Conservation (phyloP, 2,329 filamentous ascomycete species). For the Paecilomyces niveus region DNA sequence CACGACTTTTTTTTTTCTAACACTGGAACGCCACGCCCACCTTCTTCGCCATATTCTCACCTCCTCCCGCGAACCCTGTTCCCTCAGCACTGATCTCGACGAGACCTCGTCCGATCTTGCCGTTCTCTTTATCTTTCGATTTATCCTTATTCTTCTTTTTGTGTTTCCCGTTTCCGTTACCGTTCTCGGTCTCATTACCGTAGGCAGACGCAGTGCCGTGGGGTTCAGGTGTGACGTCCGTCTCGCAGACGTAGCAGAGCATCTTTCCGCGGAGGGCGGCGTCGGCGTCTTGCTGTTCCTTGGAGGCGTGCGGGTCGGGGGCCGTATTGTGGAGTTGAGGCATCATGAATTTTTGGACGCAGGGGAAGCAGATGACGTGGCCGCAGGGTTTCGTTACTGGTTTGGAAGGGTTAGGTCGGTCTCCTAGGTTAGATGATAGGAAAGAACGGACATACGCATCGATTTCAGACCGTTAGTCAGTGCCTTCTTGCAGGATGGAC, state of each 20-base stretch:
- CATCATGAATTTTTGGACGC: slow-evolving; percentile 75
- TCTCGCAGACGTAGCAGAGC: slow-evolving; percentile 81
- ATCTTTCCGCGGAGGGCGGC: slow-evolving; percentile 34
- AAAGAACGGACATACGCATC: slow-evolving; percentile 42
- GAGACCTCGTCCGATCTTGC: slow-evolving; percentile 61
- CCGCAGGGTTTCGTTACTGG: slow-evolving; percentile 78
- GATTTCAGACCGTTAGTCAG: slow-evolving; percentile 78
- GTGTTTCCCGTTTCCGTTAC: slow-evolving; percentile 14
- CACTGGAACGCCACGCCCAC: slow-evolving; percentile 76
- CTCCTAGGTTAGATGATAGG: neutral
- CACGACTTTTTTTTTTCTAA: slow-evolving; percentile 33
- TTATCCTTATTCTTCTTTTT: slow-evolving; percentile 29
- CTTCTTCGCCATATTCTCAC: slow-evolving; percentile 73
- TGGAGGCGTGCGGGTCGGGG: slow-evolving; percentile 54
- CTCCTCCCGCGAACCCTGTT: slow-evolving; percentile 87
- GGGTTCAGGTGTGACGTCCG: slow-evolving; percentile 54
- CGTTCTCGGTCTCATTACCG: slow-evolving; percentile 14
- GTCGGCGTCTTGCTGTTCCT: slow-evolving; percentile 38
- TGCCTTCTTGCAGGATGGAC: slow-evolving; percentile 77
- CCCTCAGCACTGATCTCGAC: slow-evolving; percentile 79
- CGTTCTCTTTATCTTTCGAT: slow-evolving; percentile 39
- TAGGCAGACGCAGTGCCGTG: slow-evolving; percentile 7
- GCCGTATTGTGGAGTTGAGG: slow-evolving; percentile 35
- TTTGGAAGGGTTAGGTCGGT: neutral
- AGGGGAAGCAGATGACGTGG: slow-evolving; percentile 81